These are phyloP conservation scores for Sonneratia alba DNA, from an alignment of 345 rosid species.

Conservation along the genomic window DNA sequence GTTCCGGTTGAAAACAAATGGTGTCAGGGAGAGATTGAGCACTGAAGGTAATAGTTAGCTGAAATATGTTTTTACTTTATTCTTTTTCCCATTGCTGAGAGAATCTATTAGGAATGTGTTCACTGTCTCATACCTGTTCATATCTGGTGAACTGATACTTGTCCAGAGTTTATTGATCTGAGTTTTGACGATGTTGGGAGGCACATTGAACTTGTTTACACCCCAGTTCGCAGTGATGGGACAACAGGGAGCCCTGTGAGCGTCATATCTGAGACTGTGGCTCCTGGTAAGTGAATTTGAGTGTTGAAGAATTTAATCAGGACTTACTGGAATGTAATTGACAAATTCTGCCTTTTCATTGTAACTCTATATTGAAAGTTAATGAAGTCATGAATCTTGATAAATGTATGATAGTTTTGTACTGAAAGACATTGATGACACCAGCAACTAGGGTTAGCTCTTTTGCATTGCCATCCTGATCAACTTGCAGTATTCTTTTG, in stretches of 20 bases:
- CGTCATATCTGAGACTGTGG: conserved; percentile 50
- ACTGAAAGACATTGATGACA: not conserved
- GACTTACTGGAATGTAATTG: not conserved
- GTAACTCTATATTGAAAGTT: not conserved
- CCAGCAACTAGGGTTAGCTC: not conserved
- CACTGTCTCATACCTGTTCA: not conserved
- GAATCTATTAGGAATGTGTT: not conserved
- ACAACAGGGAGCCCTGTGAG: conserved; percentile 54
- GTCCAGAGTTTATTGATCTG: conserved; percentile 73
- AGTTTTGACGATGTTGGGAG: conserved; percentile 71
- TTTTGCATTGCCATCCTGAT: not conserved
- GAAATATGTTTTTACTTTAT: not conserved
- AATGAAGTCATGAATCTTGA: not conserved
- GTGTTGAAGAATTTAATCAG: not conserved
- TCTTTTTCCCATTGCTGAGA: not conserved
- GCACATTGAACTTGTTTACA: conserved; percentile 65
- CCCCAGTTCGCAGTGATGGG: conserved; percentile 88
- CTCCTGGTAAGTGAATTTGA: conserved; percentile 52
- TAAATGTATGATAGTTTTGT: not conserved
- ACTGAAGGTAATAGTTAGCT: conserved; percentile 44
- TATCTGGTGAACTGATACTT: conserved; percentile 12
- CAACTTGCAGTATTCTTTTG: not conserved
- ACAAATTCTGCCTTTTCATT: not conserved
- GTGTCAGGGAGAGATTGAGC: conserved; percentile 52
- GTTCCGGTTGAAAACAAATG: conserved; percentile 66